phyloP scores from a whole-genome alignment of 2,329 filamentous ascomycete species.

The Aspergillus pseudoterreus region DNA sequence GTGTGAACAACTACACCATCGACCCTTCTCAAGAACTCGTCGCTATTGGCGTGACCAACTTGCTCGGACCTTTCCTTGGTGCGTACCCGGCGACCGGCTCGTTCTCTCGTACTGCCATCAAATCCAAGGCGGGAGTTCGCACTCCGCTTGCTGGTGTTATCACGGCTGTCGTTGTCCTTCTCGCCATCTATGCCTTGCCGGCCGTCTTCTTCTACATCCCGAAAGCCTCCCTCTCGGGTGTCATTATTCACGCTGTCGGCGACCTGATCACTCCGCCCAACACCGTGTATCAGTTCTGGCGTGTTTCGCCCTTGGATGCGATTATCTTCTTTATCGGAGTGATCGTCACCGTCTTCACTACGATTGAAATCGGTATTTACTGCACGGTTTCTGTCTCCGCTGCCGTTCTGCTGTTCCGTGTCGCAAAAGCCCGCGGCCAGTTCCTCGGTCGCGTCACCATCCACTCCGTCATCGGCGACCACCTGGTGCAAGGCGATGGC shows the following conservation, averaged over 20 bases:
- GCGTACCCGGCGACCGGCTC: slow-evolving; percentile 92
- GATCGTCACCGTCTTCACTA: slow-evolving; percentile 79
- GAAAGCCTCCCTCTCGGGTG: slow-evolving; percentile 71
- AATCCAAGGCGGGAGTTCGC: slow-evolving; percentile 91
- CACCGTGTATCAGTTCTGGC: slow-evolving; percentile 93
- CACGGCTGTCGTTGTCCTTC: slow-evolving; percentile 76
- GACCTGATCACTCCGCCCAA: slow-evolving; percentile 90
- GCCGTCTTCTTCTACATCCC: slow-evolving; percentile 94
- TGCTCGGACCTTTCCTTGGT: slow-evolving; percentile 87
- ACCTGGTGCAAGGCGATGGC: slow-evolving; percentile 62
- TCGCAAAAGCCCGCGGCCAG: slow-evolving; percentile 75
- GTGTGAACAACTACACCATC: slow-evolving; percentile 94
- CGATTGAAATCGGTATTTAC: slow-evolving; percentile 92
- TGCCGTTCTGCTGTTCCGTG: slow-evolving; percentile 75
- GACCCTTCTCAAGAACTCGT: slow-evolving; percentile 95
- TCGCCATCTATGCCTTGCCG: slow-evolving; percentile 85
- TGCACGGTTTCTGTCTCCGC: slow-evolving; percentile 74
- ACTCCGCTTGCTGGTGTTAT: slow-evolving; percentile 89
- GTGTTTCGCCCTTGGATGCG: slow-evolving; percentile 83
- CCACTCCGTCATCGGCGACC: slow-evolving; percentile 77
- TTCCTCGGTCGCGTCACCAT: slow-evolving; percentile 82
- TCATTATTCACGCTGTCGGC: slow-evolving; percentile 94
- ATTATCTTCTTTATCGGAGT: slow-evolving; percentile 92
- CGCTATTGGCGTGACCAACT: slow-evolving; percentile 84
- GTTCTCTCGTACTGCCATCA: slow-evolving; percentile 94